phyloP scores from a whole-genome alignment of 2,329 filamentous ascomycete species.

The Aspergillus novoparasiticus region DNA sequence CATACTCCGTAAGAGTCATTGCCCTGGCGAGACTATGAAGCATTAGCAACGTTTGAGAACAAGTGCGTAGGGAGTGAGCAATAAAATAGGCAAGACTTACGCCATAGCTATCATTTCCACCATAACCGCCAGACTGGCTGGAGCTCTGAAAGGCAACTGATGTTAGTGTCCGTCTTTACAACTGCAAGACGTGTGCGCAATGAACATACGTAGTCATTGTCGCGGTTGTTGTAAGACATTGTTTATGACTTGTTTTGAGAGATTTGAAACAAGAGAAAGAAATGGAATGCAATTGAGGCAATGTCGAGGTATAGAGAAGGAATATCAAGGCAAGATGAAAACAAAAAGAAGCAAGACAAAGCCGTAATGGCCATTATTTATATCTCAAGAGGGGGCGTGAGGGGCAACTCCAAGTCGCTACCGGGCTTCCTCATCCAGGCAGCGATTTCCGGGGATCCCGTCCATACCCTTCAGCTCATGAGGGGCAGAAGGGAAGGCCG shows the following conservation, averaged over 20 bases:
- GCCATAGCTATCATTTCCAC: not conserved
- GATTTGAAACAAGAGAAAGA: too few species aligned
- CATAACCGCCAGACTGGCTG: not conserved
- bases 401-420: not conserved
- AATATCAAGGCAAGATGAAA: not conserved
- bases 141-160: not conserved
- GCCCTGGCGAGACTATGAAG: not conserved
- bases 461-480: not conserved
- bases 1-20: conserved; percentile 1
- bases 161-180: not conserved
- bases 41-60: not conserved
- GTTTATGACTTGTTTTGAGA: not conserved
- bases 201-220: not conserved
- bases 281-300: not conserved
- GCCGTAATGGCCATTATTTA: not conserved
- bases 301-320: not conserved
- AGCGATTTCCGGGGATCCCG: not conserved
- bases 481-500: not conserved
- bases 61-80: not conserved
- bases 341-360: not conserved
- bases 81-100: not conserved
- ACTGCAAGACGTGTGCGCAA: not conserved
- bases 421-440: not conserved
- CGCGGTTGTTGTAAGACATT: conserved; percentile 2
- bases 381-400: not conserved